Conservation (phyloP, 306 rosid species). For the Vigna nakashimae region DNA sequence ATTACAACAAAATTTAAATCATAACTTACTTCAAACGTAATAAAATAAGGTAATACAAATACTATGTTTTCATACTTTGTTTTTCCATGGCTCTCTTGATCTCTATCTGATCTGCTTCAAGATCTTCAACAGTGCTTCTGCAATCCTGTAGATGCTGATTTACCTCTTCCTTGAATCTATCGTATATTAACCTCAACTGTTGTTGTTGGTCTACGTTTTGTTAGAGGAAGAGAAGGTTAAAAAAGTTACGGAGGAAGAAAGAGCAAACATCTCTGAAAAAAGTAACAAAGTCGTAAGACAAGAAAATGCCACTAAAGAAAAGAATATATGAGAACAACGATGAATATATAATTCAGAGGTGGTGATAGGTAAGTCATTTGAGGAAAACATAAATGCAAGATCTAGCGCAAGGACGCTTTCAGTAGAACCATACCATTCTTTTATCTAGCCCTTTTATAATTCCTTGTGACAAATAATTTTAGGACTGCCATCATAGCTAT, state of each 20-base stretch:
- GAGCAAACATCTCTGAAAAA: constrained; percentile 4
- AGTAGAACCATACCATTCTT: neutral
- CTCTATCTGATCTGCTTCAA: constrained; percentile 75
- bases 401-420: neutral
- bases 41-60: neutral
- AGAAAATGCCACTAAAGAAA: neutral
- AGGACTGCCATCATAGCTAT: too few relatives aligned
- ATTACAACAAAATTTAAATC: neutral
- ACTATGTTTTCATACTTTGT: constrained; percentile 64
- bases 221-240: constrained; percentile 35
- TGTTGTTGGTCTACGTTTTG: constrained; percentile 73
- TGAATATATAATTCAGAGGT: constrained; percentile 24
- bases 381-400: constrained; percentile 1
- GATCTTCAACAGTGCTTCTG: constrained; percentile 69
- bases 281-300: constrained; percentile 22
- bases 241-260: constrained; percentile 8
- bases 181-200: constrained; percentile 69
- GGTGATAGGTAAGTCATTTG: neutral
- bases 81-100: constrained; percentile 78
- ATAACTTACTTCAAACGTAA: constrained; percentile 12
- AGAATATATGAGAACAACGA: constrained; percentile 33
- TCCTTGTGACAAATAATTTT: too few relatives aligned
- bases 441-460: neutral
- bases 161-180: constrained; percentile 85
- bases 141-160: constrained; percentile 80